These are phyloP conservation scores for Vaccinium macrocarpon DNA, from an alignment of 148 eudicot genomes.

Conservation along the genomic window DNA sequence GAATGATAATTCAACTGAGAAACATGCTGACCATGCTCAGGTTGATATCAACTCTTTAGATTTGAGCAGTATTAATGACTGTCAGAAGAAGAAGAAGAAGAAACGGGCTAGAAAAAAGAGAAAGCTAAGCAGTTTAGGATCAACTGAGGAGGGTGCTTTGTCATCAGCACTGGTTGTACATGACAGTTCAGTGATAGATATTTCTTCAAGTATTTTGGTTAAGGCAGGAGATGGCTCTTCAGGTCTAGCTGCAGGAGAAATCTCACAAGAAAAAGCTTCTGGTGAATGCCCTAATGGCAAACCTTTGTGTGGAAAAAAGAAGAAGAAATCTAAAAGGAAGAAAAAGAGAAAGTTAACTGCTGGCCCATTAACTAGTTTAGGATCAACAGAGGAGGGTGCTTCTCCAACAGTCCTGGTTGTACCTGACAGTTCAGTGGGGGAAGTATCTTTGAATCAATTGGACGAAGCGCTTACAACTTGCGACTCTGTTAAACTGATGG, in stretches of 20 bases:
- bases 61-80: neutral
- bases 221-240: slow-evolving; percentile 14
- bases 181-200: neutral
- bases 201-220: neutral
- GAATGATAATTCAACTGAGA: neutral
- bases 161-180: neutral
- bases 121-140: neutral
- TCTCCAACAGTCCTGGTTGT: neutral
- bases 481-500: neutral
- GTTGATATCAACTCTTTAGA: slow-evolving; percentile 9
- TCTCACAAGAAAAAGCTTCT: neutral
- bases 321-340: neutral
- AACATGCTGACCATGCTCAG: slow-evolving; percentile 8
- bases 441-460: neutral
- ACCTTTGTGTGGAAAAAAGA: neutral
- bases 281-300: neutral
- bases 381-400: slow-evolving; percentile 1
- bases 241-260: neutral
- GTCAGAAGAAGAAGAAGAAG: neutral
- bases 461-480: neutral
- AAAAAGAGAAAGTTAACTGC: neutral
- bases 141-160: neutral
- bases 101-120: neutral
- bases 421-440: neutral
- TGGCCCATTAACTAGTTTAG: neutral